Conservation (phyloP, 1,284 basidiomycete species). For the Stereum hirsutum region DNA sequence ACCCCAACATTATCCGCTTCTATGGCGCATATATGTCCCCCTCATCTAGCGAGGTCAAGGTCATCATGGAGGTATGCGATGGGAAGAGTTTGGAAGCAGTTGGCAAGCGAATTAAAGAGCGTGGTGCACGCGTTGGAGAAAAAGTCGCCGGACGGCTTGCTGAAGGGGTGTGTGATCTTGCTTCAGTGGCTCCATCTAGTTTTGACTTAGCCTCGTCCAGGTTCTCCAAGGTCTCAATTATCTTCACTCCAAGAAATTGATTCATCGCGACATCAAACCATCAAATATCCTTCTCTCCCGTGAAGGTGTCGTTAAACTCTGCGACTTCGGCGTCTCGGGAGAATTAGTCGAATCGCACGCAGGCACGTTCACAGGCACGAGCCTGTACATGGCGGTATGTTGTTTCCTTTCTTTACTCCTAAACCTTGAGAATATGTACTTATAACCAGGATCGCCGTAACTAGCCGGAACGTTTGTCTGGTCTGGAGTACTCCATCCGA, state of each 20-base stretch:
- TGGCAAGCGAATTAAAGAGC: conserved; percentile 77
- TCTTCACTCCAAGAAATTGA: conserved; percentile 85
- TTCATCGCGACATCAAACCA: conserved; percentile 97
- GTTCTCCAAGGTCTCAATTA: conserved; percentile 89
- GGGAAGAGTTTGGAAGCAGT: conserved; percentile 85
- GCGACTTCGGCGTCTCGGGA: conserved; percentile 96
- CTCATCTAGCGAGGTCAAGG: conserved; percentile 88
- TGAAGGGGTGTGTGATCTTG: conserved; percentile 58
- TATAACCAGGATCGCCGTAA: conserved; percentile 11
- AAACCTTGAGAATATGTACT: background rate
- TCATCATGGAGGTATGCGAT: conserved; percentile 93
- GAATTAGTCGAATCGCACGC: conserved; percentile 89
- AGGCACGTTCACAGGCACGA: conserved; percentile 94
- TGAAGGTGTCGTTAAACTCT: conserved; percentile 84
- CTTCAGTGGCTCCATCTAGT: conserved; percentile 3
- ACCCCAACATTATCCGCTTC: conserved; percentile 87
- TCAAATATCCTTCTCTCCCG: conserved; percentile 89
- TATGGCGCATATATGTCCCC: conserved; percentile 94
- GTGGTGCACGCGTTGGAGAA: conserved; percentile 80
- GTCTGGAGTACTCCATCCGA: conserved; percentile 84
- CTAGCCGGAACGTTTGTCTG: conserved; percentile 90
- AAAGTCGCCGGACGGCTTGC: conserved; percentile 89
- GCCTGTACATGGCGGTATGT: conserved; percentile 95
- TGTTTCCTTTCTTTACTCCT: background rate
- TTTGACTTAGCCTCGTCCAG: conserved; percentile 26